Percentiles rank a stretch among this genome's conserved stretches.
Evolutionary conservation across 1,284 basidiomycete species (phyloP).

Genomic region (Farysia itapuensis): DNA sequence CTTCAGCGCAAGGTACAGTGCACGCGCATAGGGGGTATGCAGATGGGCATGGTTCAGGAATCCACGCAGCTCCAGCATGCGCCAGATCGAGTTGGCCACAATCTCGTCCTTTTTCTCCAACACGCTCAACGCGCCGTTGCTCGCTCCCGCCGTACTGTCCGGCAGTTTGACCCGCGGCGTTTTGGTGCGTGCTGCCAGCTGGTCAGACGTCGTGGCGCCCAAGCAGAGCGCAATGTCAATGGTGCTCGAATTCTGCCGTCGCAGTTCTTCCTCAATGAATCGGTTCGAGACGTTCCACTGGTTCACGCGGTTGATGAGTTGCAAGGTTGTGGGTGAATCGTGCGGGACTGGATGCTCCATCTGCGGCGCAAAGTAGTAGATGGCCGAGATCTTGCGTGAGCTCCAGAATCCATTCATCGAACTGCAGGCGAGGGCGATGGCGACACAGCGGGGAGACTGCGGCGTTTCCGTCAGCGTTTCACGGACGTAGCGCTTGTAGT

Average conservation of each 20-base stretch:
- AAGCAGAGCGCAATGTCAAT: slow-evolving; percentile 95
- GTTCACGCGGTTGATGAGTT: slow-evolving; percentile 81
- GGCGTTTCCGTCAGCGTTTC: slow-evolving; percentile 88
- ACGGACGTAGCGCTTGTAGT: slow-evolving; percentile 91
- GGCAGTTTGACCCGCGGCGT: slow-evolving; percentile 32
- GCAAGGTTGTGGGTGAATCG: slow-evolving; percentile 72
- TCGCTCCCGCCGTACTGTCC: too few species aligned
- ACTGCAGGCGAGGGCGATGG: slow-evolving; percentile 63
- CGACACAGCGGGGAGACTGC: slow-evolving; percentile 85
- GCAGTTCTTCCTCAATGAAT: slow-evolving; percentile 88
- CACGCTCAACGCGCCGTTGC: slow-evolving; percentile 13
- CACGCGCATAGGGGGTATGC: slow-evolving; percentile 80
- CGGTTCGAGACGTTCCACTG: slow-evolving; percentile 89
- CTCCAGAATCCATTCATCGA: slow-evolving; percentile 56
- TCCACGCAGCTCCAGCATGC: slow-evolving; percentile 93
- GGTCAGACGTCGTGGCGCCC: slow-evolving; percentile 71
- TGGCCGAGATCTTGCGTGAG: slow-evolving; percentile 46
- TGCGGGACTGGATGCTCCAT: slow-evolving; percentile 44
- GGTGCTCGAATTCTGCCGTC: slow-evolving; percentile 94
- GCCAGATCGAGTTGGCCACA: slow-evolving; percentile 96
- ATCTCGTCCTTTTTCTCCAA: slow-evolving; percentile 98
- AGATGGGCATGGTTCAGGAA: slow-evolving; percentile 84
- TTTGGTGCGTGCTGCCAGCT: slow-evolving; percentile 47
- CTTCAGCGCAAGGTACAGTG: slow-evolving; percentile 79
- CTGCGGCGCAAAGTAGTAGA: slow-evolving; percentile 51